Conservation (phyloP, 2,329 filamentous ascomycete genomes). For the Taxawa tesnikishii region DNA sequence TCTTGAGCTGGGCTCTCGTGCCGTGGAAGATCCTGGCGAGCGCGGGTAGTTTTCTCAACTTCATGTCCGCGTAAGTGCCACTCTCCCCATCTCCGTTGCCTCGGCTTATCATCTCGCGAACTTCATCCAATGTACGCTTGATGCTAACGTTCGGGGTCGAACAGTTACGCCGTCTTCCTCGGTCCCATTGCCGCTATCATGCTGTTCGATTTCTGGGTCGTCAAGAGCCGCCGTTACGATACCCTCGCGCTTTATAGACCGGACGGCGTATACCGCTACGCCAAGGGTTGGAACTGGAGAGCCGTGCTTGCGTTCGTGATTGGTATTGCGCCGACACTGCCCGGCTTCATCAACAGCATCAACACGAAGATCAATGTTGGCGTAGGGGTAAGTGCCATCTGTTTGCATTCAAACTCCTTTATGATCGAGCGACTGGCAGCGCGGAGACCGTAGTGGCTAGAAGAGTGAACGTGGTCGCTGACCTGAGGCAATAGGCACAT, state of each 20-base stretch:
- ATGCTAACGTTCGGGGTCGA: no score
- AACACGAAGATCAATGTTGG: slow-evolving; percentile 26
- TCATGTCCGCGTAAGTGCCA: no score
- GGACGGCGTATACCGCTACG: slow-evolving; percentile 38
- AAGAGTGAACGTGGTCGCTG: no score
- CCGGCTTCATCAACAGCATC: slow-evolving; percentile 29
- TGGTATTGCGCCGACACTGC: slow-evolving; percentile 43
- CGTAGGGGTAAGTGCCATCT: no score
- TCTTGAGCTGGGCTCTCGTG: slow-evolving; percentile 44
- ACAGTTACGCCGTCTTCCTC: slow-evolving; percentile 53
- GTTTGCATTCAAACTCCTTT: no score
- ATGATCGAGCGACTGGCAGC: no score
- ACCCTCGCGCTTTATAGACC: slow-evolving; percentile 36
- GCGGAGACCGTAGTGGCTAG: no score
- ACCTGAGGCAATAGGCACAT: no score
- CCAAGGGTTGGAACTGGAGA: slow-evolving; percentile 44
- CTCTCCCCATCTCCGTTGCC: no score
- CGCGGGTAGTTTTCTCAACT: slow-evolving; percentile 40
- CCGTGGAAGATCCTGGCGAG: slow-evolving; percentile 55
- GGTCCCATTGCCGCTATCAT: slow-evolving; percentile 51
- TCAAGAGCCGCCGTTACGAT: slow-evolving; percentile 35
- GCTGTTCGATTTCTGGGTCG: slow-evolving; percentile 47
- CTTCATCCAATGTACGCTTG: no score
- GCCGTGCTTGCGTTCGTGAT: slow-evolving; percentile 45
- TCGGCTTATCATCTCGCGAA: no score